Evolutionary conservation across 768 basidiomycete species (phyloP).

Genomic region (Tephrocybe sp.): DNA sequence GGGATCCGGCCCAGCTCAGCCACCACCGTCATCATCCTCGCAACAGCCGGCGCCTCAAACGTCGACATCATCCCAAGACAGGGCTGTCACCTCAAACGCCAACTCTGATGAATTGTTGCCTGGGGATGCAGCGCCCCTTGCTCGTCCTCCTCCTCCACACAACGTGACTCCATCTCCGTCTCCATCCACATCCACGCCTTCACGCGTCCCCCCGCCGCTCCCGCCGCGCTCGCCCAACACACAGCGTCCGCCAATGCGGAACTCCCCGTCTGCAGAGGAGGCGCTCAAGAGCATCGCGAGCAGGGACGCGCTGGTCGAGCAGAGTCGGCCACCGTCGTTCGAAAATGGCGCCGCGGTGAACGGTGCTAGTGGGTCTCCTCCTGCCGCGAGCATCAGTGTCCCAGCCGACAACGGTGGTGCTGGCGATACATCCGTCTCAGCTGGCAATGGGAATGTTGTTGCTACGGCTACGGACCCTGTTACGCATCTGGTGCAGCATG

Average conservation of each 20-base stretch:
- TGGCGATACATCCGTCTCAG: not conserved
- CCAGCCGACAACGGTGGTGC: not conserved
- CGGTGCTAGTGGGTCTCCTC: not conserved
- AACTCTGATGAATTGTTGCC: not conserved
- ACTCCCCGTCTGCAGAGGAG: constrained; percentile 42
- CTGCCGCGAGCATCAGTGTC: not conserved
- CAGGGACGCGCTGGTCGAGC: constrained; percentile 40
- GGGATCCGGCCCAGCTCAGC: not conserved
- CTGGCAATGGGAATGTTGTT: not conserved
- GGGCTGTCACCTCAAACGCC: constrained; percentile 1
- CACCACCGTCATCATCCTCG: constrained; percentile 1
- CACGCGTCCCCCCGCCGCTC: constrained; percentile 45
- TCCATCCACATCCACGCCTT: constrained; percentile 22
- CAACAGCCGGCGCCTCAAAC: constrained; percentile 11
- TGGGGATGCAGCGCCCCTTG: constrained; percentile 2
- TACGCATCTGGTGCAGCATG: constrained; percentile 5
- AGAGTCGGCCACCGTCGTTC: constrained; percentile 18
- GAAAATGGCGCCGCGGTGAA: constrained; percentile 8
- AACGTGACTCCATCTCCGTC: too few relatives aligned
- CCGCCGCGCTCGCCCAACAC: constrained; percentile 40
- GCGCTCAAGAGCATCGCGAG: constrained; percentile 57
- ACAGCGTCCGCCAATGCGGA: constrained; percentile 21
- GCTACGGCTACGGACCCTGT: constrained; percentile 1
- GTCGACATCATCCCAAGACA: constrained; percentile 8
- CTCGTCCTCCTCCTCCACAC: not conserved